These are phyloP conservation scores for Suhomyces taliae DNA, from an alignment of 1,139 yeast genomes.

Conservation along the genomic window DNA sequence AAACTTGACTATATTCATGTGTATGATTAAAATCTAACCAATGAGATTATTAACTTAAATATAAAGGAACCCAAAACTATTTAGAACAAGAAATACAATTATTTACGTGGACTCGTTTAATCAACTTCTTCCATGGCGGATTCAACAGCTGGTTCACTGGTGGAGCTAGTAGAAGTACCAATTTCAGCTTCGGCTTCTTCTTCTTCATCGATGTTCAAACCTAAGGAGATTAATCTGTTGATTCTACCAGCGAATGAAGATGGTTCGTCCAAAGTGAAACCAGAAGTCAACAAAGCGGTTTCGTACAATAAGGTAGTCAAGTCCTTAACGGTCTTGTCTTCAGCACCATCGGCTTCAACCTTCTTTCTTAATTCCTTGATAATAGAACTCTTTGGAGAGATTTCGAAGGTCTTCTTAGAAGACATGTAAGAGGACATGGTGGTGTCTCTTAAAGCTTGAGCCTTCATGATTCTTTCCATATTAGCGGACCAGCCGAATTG, in stretches of 20 bases:
- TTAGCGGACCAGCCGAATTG: constrained; percentile 99
- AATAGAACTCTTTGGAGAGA: constrained; percentile 94
- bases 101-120: constrained; percentile 36
- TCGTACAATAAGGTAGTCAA: constrained; percentile 94
- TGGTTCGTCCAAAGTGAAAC: constrained; percentile 99
- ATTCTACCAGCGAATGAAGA: constrained; percentile 95
- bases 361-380: constrained; percentile 93
- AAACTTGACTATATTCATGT: neutral
- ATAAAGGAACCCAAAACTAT: constrained; percentile 10
- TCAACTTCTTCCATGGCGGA: constrained; percentile 99
- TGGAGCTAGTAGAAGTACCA: constrained; percentile 50
- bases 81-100: constrained; percentile 13
- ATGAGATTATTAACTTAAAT: constrained; percentile 3
- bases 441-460: constrained; percentile 98
- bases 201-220: constrained; percentile 94
- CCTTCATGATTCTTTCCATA: constrained; percentile 99
- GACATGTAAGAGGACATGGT: constrained; percentile 99
- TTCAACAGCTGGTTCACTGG: constrained; percentile 70
- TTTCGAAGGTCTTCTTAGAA: constrained; percentile 98
- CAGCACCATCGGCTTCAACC: constrained; percentile 96
- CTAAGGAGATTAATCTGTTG: constrained; percentile 96
- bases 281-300: constrained; percentile 97
- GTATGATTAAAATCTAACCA: constrained; percentile 3
- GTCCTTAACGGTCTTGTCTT: constrained; percentile 98
- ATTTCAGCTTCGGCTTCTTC: constrained; percentile 47